Evolutionary conservation across 306 rosid genomes (phyloP).

Genomic region (Oemleria cerasiformis): DNA sequence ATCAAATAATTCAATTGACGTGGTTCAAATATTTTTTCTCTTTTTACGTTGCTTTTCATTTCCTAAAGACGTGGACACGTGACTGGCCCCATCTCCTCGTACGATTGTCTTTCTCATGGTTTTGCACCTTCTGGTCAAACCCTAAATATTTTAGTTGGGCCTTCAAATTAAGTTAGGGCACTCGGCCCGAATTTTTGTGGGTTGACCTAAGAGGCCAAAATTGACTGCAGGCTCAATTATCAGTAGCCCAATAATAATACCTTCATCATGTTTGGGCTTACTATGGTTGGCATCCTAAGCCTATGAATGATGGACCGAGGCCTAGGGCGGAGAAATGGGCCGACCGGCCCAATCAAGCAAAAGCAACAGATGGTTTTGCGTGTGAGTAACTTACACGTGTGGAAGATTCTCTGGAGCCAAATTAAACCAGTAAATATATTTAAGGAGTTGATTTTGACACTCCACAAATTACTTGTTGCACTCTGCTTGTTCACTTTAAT

Average conservation of each 20-base stretch:
- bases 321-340: no score
- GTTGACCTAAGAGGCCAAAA: background rate
- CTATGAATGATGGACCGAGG: background rate
- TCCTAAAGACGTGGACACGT: constrained; percentile 7
- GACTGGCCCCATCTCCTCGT: constrained; percentile 11
- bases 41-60: background rate
- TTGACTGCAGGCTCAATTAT: background rate
- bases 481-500: no score
- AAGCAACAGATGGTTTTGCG: background rate
- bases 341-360: no score
- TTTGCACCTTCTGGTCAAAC: background rate
- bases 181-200: background rate
- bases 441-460: no score
- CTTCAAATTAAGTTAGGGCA: background rate
- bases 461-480: no score
- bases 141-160: background rate
- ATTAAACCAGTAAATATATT: no score
- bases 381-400: background rate
- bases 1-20: no score
- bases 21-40: no score
- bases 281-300: background rate
- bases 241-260: background rate
- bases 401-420: no score
- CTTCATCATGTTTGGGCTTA: background rate
- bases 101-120: background rate